Percentiles rank a stretch among this genome's conserved stretches.
phyloP scores from a whole-genome alignment of 805 yeast genomes.

The Wickerhamomyces alni region DNA sequence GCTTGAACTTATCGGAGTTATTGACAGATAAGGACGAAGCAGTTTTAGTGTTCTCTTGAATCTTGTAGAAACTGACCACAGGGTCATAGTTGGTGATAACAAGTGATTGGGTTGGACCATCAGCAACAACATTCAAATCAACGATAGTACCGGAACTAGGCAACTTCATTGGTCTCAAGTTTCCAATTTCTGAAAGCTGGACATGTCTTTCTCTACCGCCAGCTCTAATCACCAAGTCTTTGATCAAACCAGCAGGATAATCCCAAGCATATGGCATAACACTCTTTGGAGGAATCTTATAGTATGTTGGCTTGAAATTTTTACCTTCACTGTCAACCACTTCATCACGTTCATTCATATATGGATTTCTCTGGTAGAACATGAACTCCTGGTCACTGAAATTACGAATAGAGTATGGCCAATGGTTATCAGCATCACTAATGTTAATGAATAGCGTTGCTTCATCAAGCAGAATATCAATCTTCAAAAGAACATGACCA shows the following conservation, averaged over 20 bases:
- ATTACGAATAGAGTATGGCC: conserved; percentile 94
- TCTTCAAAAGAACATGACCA: conserved; percentile 65
- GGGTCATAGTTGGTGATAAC: conserved; percentile 81
- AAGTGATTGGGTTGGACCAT: conserved; percentile 89
- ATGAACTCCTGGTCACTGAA: conserved; percentile 83
- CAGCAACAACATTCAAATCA: conserved; percentile 89
- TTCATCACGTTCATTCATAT: conserved; percentile 57
- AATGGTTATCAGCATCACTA: conserved; percentile 62
- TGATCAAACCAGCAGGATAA: conserved; percentile 82
- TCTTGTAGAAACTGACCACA: conserved; percentile 65
- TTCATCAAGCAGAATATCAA: conserved; percentile 70
- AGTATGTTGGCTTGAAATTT: conserved; percentile 70
- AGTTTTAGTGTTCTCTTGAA: conserved; percentile 22
- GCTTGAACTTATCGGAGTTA: conserved; percentile 46
- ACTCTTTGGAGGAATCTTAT: conserved; percentile 79
- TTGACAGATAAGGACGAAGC: conserved; percentile 28
- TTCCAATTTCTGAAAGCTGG: conserved; percentile 90
- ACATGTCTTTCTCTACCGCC: conserved; percentile 72
- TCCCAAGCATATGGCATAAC: conserved; percentile 99
- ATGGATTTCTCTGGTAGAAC: conserved; percentile 82
- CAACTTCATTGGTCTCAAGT: conserved; percentile 76
- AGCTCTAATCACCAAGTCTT: conserved; percentile 69
- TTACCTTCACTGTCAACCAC: conserved; percentile 41
- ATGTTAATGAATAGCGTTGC: conserved; percentile 78
- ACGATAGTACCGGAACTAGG: conserved; percentile 53